Percentiles rank a stretch among this genome's conserved stretches.
Evolutionary conservation across 805 yeast species (phyloP).

Genomic region (Priceomyces melissophilus): DNA sequence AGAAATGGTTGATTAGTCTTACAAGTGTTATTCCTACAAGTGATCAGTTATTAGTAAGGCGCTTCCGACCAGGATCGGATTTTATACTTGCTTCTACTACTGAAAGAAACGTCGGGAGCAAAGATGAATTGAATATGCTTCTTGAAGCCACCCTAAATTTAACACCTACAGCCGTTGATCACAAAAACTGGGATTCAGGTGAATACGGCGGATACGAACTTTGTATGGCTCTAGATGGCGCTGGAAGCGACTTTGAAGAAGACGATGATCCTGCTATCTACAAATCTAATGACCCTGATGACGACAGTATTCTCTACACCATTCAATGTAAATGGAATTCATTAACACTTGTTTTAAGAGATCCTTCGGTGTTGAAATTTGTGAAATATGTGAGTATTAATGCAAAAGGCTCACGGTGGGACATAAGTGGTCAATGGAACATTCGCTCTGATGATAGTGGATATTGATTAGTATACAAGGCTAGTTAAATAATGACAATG

Average conservation of each 20-base stretch:
- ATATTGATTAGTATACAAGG: no score
- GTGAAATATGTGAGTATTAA: constrained; percentile 85
- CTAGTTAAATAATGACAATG: not conserved
- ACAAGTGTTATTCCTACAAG: constrained; percentile 62
- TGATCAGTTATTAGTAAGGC: constrained; percentile 68
- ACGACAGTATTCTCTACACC: constrained; percentile 74
- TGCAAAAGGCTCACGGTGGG: constrained; percentile 94
- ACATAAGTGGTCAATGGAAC: constrained; percentile 76
- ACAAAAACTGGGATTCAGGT: constrained; percentile 81
- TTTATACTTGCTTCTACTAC: constrained; percentile 82
- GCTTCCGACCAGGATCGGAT: constrained; percentile 94
- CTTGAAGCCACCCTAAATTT: constrained; percentile 79
- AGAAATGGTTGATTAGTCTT: constrained; percentile 62
- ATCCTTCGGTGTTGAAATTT: constrained; percentile 82
- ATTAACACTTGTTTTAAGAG: constrained; percentile 73
- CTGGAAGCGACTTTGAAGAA: constrained; percentile 43
- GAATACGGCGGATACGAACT: constrained; percentile 93
- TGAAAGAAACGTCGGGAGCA: constrained; percentile 34
- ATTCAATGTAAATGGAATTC: constrained; percentile 83
- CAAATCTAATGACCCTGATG: constrained; percentile 49
- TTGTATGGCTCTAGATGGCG: constrained; percentile 65
- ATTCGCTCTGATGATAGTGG: constrained; percentile 44
- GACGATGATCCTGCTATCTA: constrained; percentile 87
- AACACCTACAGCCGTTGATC: constrained; percentile 59
- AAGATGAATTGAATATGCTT: constrained; percentile 39